Evolutionary conservation across 2,329 filamentous ascomycete species (phyloP).

Genomic region (Colletotrichum phormii): DNA sequence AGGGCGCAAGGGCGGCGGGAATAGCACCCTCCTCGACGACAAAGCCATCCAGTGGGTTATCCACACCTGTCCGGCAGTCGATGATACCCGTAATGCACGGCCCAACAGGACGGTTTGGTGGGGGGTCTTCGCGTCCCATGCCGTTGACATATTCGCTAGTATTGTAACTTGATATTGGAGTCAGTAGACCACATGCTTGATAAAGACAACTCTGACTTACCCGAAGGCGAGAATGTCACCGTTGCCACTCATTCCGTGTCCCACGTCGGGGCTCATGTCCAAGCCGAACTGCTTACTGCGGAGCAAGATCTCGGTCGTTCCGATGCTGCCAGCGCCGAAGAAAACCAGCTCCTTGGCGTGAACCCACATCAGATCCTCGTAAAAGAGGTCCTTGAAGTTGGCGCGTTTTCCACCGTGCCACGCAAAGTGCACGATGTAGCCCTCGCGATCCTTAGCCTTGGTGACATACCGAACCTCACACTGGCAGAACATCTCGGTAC

Average conservation of each 20-base stretch:
- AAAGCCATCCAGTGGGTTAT: slow-evolving; percentile 69
- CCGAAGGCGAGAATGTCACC: slow-evolving; percentile 76
- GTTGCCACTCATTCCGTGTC: slow-evolving; percentile 73
- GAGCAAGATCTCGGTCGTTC: slow-evolving; percentile 74
- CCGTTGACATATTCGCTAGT: slow-evolving; percentile 66
- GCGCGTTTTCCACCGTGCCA: slow-evolving; percentile 70
- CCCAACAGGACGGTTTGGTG: slow-evolving; percentile 64
- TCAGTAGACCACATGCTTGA: too few relatives aligned
- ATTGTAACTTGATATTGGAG: slow-evolving; percentile 60
- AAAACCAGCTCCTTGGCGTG: slow-evolving; percentile 74
- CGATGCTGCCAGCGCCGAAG: slow-evolving; percentile 74
- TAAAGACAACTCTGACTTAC: slow-evolving; percentile 45
- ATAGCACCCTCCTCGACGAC: slow-evolving; percentile 74
- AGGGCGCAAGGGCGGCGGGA: slow-evolving; percentile 64
- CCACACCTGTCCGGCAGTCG: slow-evolving; percentile 63
- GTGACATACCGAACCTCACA: slow-evolving; percentile 74
- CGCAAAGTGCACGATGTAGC: slow-evolving; percentile 74
- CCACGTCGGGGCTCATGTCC: slow-evolving; percentile 66
- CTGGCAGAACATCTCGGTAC: slow-evolving; percentile 77
- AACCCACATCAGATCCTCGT: slow-evolving; percentile 74
- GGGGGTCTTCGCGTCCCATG: slow-evolving; percentile 62
- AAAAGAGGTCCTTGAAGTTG: slow-evolving; percentile 63
- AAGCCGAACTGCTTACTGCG: slow-evolving; percentile 70
- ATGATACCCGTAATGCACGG: slow-evolving; percentile 74
- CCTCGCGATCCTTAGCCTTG: slow-evolving; percentile 58